A percentile compares a stretch with the other conserved stretches of the same genome.
phyloP scores from a whole-genome alignment of 208 protist genomes.

The Acanthamoeba polyphaga region DNA sequence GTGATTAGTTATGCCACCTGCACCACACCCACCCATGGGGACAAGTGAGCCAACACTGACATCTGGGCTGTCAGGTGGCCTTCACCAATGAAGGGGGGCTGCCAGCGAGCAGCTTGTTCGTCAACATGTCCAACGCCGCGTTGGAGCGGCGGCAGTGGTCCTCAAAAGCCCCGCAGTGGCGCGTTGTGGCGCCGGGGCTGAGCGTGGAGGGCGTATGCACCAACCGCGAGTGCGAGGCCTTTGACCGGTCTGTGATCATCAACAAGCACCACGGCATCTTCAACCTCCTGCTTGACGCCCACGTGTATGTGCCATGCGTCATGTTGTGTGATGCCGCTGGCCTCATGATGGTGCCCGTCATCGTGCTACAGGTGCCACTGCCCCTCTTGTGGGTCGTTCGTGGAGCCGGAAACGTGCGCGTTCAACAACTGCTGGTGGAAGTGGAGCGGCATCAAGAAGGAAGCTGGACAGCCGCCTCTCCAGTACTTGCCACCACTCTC shows the following conservation, averaged over 20 bases:
- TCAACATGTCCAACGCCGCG: neutral
- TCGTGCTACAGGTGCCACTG: neutral
- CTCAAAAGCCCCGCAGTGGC: neutral
- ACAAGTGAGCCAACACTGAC: neutral
- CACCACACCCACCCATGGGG: too few species aligned
- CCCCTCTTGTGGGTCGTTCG: neutral
- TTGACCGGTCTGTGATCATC: neutral
- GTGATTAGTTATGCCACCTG: too few species aligned
- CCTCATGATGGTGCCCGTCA: neutral
- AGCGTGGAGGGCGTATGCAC: neutral
- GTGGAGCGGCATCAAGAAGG: constrained; percentile 10
- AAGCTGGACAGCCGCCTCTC: neutral
- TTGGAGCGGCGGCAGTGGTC: neutral
- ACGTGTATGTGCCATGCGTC: neutral
- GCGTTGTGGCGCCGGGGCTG: neutral
- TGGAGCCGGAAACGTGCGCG: neutral
- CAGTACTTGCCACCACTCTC: neutral
- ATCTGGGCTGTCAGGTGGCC: neutral
- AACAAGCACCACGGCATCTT: neutral
- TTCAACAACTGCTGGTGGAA: constrained; percentile 57
- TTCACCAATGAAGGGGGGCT: neutral
- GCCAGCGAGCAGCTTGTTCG: neutral
- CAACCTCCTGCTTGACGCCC: neutral
- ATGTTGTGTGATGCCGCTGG: neutral
- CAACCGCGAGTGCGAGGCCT: neutral